These are phyloP conservation scores for Collybia mongolica DNA, from an alignment of 768 basidiomycete genomes.

Conservation along the genomic window DNA sequence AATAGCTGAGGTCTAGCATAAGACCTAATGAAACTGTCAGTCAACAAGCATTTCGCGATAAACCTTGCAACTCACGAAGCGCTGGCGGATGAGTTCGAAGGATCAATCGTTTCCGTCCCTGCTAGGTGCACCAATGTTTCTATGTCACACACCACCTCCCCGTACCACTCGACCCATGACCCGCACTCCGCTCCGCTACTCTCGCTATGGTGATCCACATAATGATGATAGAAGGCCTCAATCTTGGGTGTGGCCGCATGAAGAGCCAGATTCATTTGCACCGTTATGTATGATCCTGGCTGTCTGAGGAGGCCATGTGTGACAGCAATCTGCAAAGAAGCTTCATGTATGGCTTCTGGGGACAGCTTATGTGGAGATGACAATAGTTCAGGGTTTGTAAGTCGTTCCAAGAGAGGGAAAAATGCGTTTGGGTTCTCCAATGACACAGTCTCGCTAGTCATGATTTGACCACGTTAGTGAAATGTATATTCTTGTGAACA, in stretches of 20 bases:
- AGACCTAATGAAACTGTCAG: conserved; percentile 7
- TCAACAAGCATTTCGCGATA: neutral
- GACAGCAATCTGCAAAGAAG: conserved; percentile 50
- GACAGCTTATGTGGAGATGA: conserved; percentile 32
- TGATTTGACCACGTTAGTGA: neutral
- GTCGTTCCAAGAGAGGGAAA: conserved; percentile 70
- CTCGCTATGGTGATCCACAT: conserved; percentile 36
- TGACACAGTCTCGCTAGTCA: conserved; percentile 73
- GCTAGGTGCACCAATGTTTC: conserved; percentile 55
- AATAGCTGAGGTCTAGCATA: conserved; percentile 50
- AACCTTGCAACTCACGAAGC: conserved; percentile 22
- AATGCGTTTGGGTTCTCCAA: conserved; percentile 71
- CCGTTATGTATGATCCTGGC: conserved; percentile 48
- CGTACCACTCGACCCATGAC: conserved; percentile 88
- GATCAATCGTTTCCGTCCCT: conserved; percentile 47
- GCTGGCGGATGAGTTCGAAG: conserved; percentile 21
- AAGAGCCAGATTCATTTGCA: conserved; percentile 73
- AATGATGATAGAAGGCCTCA: conserved; percentile 81
- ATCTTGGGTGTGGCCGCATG: conserved; percentile 80
- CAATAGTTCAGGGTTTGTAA: conserved; percentile 51
- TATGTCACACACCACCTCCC: conserved; percentile 66
- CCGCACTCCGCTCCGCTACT: conserved; percentile 43
- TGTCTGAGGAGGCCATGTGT: conserved; percentile 46
- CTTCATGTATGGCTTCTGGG: conserved; percentile 52
- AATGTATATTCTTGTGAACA: neutral